Conservation (phyloP, 1,284 basidiomycete species). For the Sporisorium exsertum region DNA sequence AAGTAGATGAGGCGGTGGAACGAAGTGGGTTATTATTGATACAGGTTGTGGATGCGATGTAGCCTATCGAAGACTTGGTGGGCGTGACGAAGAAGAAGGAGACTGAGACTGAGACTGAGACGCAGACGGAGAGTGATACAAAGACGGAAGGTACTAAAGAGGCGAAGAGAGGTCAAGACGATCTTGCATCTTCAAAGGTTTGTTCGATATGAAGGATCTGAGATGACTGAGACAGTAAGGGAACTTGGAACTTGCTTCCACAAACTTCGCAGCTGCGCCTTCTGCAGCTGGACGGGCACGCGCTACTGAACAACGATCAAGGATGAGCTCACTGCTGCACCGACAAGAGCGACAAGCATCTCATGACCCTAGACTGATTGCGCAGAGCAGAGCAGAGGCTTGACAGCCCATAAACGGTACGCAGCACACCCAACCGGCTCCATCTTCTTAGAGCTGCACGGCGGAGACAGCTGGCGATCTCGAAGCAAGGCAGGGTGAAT, state of each 20-base stretch:
- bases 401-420: not conserved
- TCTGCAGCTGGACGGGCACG: not conserved
- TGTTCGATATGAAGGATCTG: not conserved
- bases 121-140: not conserved
- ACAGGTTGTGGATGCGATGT: not conserved
- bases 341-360: not conserved
- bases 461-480: not conserved
- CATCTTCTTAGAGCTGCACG: not conserved
- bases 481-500: not conserved
- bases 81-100: not conserved
- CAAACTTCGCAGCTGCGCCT: not conserved
- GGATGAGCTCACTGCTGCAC: not conserved
- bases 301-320: not conserved
- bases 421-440: not conserved
- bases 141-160: not conserved
- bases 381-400: not conserved
- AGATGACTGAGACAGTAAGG: not conserved
- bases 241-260: not conserved
- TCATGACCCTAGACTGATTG: not conserved
- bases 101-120: not conserved
- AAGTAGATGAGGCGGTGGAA: no score
- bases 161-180: not conserved
- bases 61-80: slow-evolving; percentile 28
- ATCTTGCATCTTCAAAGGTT: not conserved
- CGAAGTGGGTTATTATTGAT: not conserved